Percentiles rank a stretch among this genome's conserved stretches.
Conservation (phyloP, 2,329 filamentous ascomycete genomes). For the Alternaria sp. region DNA sequence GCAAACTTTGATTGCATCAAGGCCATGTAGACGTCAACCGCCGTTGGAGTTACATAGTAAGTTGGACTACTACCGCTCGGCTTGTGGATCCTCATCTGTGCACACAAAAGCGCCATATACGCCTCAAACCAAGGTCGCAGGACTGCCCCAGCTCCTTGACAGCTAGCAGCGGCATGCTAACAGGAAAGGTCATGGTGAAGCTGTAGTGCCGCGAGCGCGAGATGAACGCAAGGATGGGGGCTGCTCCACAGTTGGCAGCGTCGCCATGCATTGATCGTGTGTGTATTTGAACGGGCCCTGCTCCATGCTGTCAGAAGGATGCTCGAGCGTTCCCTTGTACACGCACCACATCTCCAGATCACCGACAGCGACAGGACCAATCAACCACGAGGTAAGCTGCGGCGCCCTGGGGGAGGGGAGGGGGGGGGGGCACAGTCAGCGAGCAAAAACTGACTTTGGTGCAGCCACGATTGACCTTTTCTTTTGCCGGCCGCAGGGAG, state of each 20-base stretch:
- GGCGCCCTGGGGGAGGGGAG: no score
- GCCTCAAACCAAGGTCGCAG: constrained; percentile 43
- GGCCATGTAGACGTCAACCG: neutral
- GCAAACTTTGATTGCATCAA: neutral
- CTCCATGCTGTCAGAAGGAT: constrained; percentile 30
- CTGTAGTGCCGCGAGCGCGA: constrained; percentile 35
- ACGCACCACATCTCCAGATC: constrained; percentile 31
- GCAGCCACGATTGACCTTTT: constrained; percentile 30
- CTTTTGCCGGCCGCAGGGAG: constrained; percentile 30
- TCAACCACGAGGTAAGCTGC: constrained; percentile 26
- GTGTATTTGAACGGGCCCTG: constrained; percentile 47
- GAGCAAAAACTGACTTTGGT: constrained; percentile 23
- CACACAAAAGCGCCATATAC: constrained; percentile 45
- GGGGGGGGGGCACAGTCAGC: constrained; percentile 46
- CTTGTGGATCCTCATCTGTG: constrained; percentile 37
- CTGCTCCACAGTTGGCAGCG: constrained; percentile 37
- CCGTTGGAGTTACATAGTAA: neutral
- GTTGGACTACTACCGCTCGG: constrained; percentile 15
- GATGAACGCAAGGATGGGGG: constrained; percentile 46
- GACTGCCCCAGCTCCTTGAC: constrained; percentile 42
- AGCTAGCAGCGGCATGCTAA: constrained; percentile 40
- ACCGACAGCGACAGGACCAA: constrained; percentile 27
- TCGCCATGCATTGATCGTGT: constrained; percentile 42
- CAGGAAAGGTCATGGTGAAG: constrained; percentile 41
- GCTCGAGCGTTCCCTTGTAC: constrained; percentile 30